Conservation (phyloP, 1,139 yeast genomes). For the Spathaspora jeffriesii region DNA sequence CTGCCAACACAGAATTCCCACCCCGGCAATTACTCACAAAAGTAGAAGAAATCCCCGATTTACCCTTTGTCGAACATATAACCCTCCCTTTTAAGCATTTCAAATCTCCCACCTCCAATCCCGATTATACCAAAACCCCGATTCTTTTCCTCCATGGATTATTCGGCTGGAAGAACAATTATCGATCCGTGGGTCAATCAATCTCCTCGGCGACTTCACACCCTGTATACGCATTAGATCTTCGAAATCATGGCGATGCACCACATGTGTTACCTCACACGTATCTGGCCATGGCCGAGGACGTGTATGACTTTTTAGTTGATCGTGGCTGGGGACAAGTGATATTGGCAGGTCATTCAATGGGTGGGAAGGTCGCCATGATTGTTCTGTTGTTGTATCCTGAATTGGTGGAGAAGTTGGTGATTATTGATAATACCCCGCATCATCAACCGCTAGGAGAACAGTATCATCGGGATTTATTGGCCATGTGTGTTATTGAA, state of each 20-base stretch:
- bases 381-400: slow-evolving; percentile 40
- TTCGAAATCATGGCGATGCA: slow-evolving; percentile 56
- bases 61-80: slow-evolving; percentile 11
- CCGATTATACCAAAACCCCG: slow-evolving; percentile 20
- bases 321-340: slow-evolving; percentile 24
- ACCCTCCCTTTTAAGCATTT: slow-evolving; percentile 9
- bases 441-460: slow-evolving; percentile 23
- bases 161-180: slow-evolving; percentile 47
- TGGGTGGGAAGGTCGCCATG: slow-evolving; percentile 59
- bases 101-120: not conserved
- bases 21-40: not conserved
- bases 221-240: slow-evolving; percentile 44
- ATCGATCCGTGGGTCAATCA: slow-evolving; percentile 33
- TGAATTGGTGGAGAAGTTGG: slow-evolving; percentile 34
- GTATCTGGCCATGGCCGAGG: slow-evolving; percentile 43
- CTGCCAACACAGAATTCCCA: not conserved
- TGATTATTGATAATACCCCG: slow-evolving; percentile 53
- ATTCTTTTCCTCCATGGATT: slow-evolving; percentile 50
- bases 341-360: slow-evolving; percentile 49
- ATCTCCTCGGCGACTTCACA: slow-evolving; percentile 28
- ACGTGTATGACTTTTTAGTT: slow-evolving; percentile 32
- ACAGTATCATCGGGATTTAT: slow-evolving; percentile 25
- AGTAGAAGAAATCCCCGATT: slow-evolving; percentile 10
- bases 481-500: slow-evolving; percentile 36
- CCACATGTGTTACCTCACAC: slow-evolving; percentile 44